These are phyloP conservation scores for Yamadazyma takamatsuzukensis DNA, from an alignment of 805 yeast species.

Conservation along the genomic window DNA sequence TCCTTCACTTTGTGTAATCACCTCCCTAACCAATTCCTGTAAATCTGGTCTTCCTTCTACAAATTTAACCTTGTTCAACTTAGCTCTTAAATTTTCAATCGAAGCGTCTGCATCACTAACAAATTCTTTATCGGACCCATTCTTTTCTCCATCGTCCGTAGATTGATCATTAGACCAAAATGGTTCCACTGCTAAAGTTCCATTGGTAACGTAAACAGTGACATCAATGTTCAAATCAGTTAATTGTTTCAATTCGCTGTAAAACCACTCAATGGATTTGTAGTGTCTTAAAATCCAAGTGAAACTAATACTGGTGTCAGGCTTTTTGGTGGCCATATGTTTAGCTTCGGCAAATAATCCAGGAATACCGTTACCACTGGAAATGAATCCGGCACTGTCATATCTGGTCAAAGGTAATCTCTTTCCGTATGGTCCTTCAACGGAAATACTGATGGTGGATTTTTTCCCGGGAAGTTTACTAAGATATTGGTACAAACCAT, in stretches of 20 bases:
- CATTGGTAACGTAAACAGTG: slow-evolving; percentile 39
- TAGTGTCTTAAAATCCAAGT: slow-evolving; percentile 40
- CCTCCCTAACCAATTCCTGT: slow-evolving; percentile 28
- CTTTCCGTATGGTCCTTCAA: slow-evolving; percentile 42
- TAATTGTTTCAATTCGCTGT: slow-evolving; percentile 30
- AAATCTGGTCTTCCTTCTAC: slow-evolving; percentile 43
- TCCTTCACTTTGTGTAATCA: slow-evolving; percentile 33
- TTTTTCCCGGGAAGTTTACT: slow-evolving; percentile 28
- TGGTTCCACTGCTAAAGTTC: slow-evolving; percentile 7
- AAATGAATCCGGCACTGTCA: slow-evolving; percentile 25
- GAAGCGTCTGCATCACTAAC: slow-evolving; percentile 11
- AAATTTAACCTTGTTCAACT: slow-evolving; percentile 37
- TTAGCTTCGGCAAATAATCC: slow-evolving; percentile 33
- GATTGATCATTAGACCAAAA: slow-evolving; percentile 15
- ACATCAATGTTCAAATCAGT: slow-evolving; percentile 31
- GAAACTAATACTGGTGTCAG: slow-evolving; percentile 19
- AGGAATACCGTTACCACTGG: slow-evolving; percentile 43
- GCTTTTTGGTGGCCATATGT: slow-evolving; percentile 18
- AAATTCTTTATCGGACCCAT: slow-evolving; percentile 4
- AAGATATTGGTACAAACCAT: slow-evolving; percentile 32
- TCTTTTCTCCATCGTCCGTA: slow-evolving; percentile 4
- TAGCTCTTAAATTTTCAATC: slow-evolving; percentile 13
- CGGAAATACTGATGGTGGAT: slow-evolving; percentile 25
- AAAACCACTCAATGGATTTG: slow-evolving; percentile 38
- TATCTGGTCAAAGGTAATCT: slow-evolving; percentile 27